A percentile compares a stretch with the other conserved stretches of the same genome.
These are phyloP conservation scores for Plenodomus tracheiphilus DNA, from an alignment of 2,329 filamentous ascomycete species.

Conservation along the genomic window DNA sequence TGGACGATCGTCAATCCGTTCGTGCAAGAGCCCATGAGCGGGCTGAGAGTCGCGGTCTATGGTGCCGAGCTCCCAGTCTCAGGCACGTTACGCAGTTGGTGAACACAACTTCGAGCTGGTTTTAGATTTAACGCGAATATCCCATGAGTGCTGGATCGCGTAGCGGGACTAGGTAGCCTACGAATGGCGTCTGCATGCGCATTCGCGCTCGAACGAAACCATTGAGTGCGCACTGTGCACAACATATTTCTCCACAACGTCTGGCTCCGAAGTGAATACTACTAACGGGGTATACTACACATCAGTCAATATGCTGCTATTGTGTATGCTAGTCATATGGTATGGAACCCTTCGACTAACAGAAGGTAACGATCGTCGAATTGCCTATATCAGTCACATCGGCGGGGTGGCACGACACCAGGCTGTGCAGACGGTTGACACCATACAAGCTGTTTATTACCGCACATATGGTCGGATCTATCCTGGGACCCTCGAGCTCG, in stretches of 20 bases:
- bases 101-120: not conserved
- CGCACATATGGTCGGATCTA: not conserved
- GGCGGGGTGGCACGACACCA: not conserved
- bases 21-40: not conserved
- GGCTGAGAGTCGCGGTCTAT: not conserved
- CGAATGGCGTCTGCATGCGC: not conserved
- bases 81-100: not conserved
- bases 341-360: not conserved
- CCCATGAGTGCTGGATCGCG: not conserved
- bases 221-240: too few relatives aligned
- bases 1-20: not conserved
- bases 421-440: not conserved
- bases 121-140: not conserved
- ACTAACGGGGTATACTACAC: not conserved
- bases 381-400: not conserved
- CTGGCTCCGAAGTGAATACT: too few relatives aligned
- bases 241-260: too few relatives aligned
- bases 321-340: not conserved
- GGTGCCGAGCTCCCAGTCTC: not conserved
- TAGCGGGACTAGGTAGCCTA: not conserved
- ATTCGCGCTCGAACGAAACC: not conserved
- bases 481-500: too few relatives aligned
- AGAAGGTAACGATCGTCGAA: not conserved
- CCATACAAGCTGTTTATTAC: not conserved
- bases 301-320: not conserved